Percentiles rank a stretch among this genome's conserved stretches.
Evolutionary conservation across 192 early-diverging fungal genomes (phyloP).

Genomic region (Thoreauomyces humboldtii): DNA sequence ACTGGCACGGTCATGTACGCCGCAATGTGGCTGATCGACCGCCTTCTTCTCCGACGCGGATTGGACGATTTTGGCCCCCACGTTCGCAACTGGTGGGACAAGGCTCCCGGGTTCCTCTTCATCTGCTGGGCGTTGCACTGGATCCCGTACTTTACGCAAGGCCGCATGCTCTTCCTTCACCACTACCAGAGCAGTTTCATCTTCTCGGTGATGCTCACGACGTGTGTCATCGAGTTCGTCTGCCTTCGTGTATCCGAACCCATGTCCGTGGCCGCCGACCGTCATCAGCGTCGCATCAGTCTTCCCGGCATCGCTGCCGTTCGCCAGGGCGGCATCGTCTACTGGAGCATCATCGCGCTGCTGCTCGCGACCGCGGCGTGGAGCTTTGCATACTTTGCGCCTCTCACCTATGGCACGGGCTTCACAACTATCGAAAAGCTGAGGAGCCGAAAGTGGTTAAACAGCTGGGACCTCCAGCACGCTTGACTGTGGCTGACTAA

Average conservation of each 20-base stretch:
- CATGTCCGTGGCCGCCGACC: neutral
- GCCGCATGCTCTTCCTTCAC: constrained; percentile 88
- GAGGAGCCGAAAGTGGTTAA: constrained; percentile 63
- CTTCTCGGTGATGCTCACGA: constrained; percentile 73
- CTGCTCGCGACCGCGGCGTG: constrained; percentile 48
- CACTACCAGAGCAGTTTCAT: constrained; percentile 91
- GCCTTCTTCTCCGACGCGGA: constrained; percentile 70
- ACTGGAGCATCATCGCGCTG: constrained; percentile 42
- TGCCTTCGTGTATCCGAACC: constrained; percentile 10
- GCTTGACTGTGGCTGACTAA: no score
- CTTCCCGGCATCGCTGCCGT: neutral
- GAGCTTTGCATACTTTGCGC: constrained; percentile 78
- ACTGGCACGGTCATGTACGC: constrained; percentile 62
- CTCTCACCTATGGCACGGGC: constrained; percentile 82
- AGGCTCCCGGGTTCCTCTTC: constrained; percentile 73
- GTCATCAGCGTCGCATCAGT: neutral
- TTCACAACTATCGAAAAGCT: constrained; percentile 59
- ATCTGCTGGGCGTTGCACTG: constrained; percentile 85
- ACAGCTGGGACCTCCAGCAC: constrained; percentile 86
- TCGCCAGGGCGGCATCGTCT: constrained; percentile 27
- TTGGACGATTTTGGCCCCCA: constrained; percentile 54
- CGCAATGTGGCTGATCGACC: constrained; percentile 65
- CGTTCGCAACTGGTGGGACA: constrained; percentile 58
- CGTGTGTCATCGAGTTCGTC: constrained; percentile 76
- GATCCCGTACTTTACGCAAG: constrained; percentile 90